Conservation (phyloP, 495 filamentous ascomycete species). For the Aspergillus asperescens region DNA sequence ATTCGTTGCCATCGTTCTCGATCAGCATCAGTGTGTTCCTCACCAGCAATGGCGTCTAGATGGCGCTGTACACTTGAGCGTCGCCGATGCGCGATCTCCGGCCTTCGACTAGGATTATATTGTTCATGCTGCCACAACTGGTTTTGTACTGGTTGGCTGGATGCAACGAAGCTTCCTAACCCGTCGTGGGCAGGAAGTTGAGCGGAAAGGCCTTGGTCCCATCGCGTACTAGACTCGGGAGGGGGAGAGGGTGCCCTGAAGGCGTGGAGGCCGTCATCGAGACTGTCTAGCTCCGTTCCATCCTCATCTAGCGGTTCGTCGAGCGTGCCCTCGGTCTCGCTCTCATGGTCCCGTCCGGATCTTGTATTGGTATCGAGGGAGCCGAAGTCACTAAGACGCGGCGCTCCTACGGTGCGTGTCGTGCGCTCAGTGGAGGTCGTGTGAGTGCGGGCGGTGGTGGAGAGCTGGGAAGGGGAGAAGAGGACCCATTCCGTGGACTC, state of each 20-base stretch:
- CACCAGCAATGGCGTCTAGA: conserved; percentile 60
- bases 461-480: conserved; percentile 68
- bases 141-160: conserved; percentile 57
- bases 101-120: conserved; percentile 62
- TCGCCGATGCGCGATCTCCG: conserved; percentile 35
- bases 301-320: conserved; percentile 62
- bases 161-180: conserved; percentile 70
- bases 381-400: conserved; percentile 78
- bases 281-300: conserved; percentile 71
- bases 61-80: conserved; percentile 58
- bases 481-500: conserved; percentile 94
- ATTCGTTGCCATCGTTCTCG: conserved; percentile 73
- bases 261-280: conserved; percentile 83
- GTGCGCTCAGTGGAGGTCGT: conserved; percentile 69
- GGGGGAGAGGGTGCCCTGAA: conserved; percentile 65
- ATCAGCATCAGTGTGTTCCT: conserved; percentile 49
- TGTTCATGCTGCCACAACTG: conserved; percentile 81
- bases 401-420: conserved; percentile 64
- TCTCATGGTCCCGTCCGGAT: conserved; percentile 45
- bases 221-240: conserved; percentile 39
- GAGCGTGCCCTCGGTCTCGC: conserved; percentile 41
- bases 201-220: conserved; percentile 50
- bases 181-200: conserved; percentile 90
- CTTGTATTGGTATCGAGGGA: conserved; percentile 63
- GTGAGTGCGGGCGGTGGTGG: conserved; percentile 58